Conservation (phyloP, 1,284 basidiomycete species). For the Termitomyces sp. region DNA sequence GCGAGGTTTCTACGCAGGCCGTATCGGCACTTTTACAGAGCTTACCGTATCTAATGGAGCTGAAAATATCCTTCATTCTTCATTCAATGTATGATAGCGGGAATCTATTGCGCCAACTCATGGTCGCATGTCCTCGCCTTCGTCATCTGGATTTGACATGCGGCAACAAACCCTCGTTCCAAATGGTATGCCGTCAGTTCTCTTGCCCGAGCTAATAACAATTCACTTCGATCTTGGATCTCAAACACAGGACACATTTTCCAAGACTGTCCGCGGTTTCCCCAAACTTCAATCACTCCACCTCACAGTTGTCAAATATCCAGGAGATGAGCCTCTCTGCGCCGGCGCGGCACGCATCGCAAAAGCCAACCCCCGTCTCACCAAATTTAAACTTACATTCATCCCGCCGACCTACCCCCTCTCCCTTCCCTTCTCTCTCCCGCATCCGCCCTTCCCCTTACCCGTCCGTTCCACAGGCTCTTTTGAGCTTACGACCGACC, state of each 20-base stretch:
- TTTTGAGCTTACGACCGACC: conserved; percentile 49
- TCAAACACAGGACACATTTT: conserved; percentile 39
- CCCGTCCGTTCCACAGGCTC: conserved; percentile 37
- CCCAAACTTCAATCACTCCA: conserved; percentile 54
- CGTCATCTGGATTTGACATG: conserved; percentile 59
- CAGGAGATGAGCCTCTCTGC: conserved; percentile 56
- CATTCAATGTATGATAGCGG: conserved; percentile 71
- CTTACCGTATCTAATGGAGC: conserved; percentile 46
- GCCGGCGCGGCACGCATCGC: conserved; percentile 57
- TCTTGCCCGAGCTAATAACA: neutral
- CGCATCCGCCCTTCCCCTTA: conserved; percentile 32
- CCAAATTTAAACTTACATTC: conserved; percentile 57
- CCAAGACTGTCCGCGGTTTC: conserved; percentile 52
- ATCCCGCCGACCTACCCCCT: conserved; percentile 43
- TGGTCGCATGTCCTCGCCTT: conserved; percentile 57
- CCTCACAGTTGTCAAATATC: conserved; percentile 58
- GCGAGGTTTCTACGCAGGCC: conserved; percentile 57
- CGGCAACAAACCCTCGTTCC: conserved; percentile 64
- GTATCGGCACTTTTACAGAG: conserved; percentile 52
- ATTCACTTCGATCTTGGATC: conserved; percentile 1
- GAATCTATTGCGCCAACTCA: conserved; percentile 58
- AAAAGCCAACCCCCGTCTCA: conserved; percentile 56
- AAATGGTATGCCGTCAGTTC: conserved; percentile 42
- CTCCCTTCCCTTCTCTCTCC: conserved; percentile 34
- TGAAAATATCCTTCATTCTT: conserved; percentile 60